phyloP scores from a whole-genome alignment of 345 rosid species.

The Eucalyptus sideroxylon region DNA sequence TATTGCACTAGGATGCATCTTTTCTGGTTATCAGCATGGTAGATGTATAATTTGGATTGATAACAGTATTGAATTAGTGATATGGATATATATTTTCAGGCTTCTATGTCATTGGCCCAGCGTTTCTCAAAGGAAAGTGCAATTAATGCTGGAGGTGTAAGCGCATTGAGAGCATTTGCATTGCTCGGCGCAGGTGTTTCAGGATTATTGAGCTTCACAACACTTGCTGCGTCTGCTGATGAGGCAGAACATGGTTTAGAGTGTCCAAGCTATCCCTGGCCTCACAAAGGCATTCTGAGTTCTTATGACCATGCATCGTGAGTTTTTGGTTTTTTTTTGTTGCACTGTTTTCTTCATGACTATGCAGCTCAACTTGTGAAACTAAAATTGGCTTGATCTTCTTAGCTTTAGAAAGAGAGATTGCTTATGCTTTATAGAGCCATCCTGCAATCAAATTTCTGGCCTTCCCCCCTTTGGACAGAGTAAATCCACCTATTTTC shows the following conservation, averaged over 20 bases:
- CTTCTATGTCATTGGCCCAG: conserved; percentile 12
- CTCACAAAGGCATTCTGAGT: conserved; percentile 92
- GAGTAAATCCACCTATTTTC: not conserved
- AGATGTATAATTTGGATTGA: not conserved
- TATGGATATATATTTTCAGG: conserved; percentile 20
- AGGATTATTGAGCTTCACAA: conserved; percentile 67
- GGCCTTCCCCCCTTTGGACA: not conserved
- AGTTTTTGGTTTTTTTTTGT: conserved; percentile 18
- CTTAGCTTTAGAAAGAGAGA: not conserved
- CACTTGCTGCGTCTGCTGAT: conserved; percentile 72
- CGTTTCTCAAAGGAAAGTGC: conserved; percentile 51
- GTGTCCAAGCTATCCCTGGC: conserved; percentile 93
- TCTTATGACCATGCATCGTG: conserved; percentile 99
- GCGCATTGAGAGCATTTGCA: conserved; percentile 51
- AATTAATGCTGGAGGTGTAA: conserved; percentile 44
- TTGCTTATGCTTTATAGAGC: not conserved
- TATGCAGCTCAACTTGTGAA: not conserved
- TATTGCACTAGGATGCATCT: not conserved
- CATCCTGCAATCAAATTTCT: not conserved
- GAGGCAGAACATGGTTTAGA: conserved; percentile 96
- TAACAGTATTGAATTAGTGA: not conserved
- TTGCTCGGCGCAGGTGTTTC: conserved; percentile 84
- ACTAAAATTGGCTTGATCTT: not conserved
- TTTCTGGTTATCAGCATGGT: not conserved
- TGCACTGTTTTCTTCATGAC: not conserved